Conservation (phyloP, 1,284 basidiomycete species). For the Leccinum subrobustum region DNA sequence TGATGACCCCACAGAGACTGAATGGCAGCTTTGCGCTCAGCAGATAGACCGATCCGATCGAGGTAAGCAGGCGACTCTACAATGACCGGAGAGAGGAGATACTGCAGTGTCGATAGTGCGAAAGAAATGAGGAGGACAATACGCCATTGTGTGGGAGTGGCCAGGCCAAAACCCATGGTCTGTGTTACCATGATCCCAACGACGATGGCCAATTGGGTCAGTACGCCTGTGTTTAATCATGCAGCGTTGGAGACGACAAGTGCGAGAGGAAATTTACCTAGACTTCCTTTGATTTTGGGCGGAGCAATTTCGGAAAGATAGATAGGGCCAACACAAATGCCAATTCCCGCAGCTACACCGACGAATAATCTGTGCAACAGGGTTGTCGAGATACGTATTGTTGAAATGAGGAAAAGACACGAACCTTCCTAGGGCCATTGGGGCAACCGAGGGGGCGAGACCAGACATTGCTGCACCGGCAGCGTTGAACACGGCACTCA, state of each 20-base stretch:
- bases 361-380: conserved; percentile 58
- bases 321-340: conserved; percentile 83
- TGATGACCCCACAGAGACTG: conserved; percentile 53
- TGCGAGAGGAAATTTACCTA: conserved; percentile 43
- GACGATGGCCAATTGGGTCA: conserved; percentile 88
- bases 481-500: conserved; percentile 59
- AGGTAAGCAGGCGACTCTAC: conserved; percentile 74
- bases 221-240: conserved; percentile 54
- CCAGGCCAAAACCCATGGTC: conserved; percentile 58
- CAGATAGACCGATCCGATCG: conserved; percentile 45
- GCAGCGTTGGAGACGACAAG: conserved; percentile 5
- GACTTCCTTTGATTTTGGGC: conserved; percentile 65
- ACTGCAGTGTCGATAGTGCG: conserved; percentile 57
- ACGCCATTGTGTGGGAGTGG: conserved; percentile 71
- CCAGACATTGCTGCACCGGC: conserved; percentile 67
- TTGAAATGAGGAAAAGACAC: conserved; percentile 3
- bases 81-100: conserved; percentile 50
- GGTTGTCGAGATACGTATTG: background rate
- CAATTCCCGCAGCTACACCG: conserved; percentile 81
- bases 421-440: conserved; percentile 70
- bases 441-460: conserved; percentile 54
- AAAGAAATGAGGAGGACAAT: conserved; percentile 69
- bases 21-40: conserved; percentile 48
- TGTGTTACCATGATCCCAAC: conserved; percentile 83
- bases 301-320: conserved; percentile 84